Conservation (phyloP, 2,329 filamentous ascomycete species). For the Proliferodiscus dingleyae region DNA sequence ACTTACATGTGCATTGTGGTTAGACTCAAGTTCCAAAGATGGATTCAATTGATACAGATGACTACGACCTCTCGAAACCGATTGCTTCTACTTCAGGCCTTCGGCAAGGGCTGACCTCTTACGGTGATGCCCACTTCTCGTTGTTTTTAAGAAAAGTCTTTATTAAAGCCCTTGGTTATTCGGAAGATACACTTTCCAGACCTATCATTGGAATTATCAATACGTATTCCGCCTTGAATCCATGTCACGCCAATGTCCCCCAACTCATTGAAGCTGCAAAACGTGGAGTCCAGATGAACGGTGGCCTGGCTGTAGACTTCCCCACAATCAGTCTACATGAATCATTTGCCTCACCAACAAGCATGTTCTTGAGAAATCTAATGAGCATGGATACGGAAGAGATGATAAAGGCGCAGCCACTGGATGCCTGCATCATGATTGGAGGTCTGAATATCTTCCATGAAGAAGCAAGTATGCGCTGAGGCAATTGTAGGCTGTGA, state of each 20-base stretch:
- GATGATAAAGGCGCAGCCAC: slow-evolving; percentile 68
- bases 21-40: no score
- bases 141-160: slow-evolving; percentile 72
- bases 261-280: slow-evolving; percentile 68
- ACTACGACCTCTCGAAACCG: slow-evolving; percentile 56
- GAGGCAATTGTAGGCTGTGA: slow-evolving; percentile 53
- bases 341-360: slow-evolving; percentile 64
- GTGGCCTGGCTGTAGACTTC: slow-evolving; percentile 66
- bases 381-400: slow-evolving; percentile 81
- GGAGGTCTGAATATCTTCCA: slow-evolving; percentile 46
- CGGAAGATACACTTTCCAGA: slow-evolving; percentile 63
- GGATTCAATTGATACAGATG: slow-evolving; percentile 15
- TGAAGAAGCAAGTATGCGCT: not conserved
- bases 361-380: slow-evolving; percentile 69
- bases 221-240: slow-evolving; percentile 68
- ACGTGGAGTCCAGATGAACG: slow-evolving; percentile 61
- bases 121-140: slow-evolving; percentile 71
- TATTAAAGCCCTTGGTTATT: slow-evolving; percentile 71
- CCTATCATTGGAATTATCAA: slow-evolving; percentile 74
- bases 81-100: slow-evolving; percentile 50
- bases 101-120: slow-evolving; percentile 60
- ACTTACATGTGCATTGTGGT: no score
- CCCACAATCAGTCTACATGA: slow-evolving; percentile 70
- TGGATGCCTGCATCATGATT: slow-evolving; percentile 63
- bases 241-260: slow-evolving; percentile 67